Conservation (phyloP, 176 grass and related monocot genomes). For the Oryza nivara region DNA sequence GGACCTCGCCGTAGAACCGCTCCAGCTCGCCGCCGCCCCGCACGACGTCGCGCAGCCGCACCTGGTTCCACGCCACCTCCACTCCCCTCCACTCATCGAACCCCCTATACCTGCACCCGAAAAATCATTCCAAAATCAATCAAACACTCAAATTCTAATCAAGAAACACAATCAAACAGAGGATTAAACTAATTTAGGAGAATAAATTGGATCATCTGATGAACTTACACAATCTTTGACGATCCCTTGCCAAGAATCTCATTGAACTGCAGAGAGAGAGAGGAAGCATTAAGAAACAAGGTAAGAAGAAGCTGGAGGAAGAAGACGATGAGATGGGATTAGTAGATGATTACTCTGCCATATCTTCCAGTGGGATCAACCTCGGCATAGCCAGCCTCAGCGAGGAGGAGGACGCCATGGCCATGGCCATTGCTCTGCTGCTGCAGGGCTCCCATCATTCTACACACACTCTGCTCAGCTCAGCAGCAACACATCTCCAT, state of each 20-base stretch:
- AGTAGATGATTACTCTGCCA: constrained; percentile 46
- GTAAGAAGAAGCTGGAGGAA: not conserved
- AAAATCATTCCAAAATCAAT: not conserved
- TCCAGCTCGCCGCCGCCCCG: constrained; percentile 52
- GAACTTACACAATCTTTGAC: constrained; percentile 70
- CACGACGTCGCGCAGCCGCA: constrained; percentile 56
- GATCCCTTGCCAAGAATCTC: constrained; percentile 81
- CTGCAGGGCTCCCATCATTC: constrained; percentile 34
- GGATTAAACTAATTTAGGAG: too few species aligned
- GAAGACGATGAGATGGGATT: not conserved
- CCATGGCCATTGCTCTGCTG: not conserved
- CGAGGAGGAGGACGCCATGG: not conserved
- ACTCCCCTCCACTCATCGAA: constrained; percentile 71
- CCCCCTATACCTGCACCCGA: constrained; percentile 51
- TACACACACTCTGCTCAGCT: not conserved
- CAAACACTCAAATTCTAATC: not conserved
- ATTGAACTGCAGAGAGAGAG: constrained; percentile 48
- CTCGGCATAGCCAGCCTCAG: constrained; percentile 37
- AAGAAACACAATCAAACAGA: not conserved
- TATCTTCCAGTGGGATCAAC: constrained; percentile 65
- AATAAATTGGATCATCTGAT: not conserved
- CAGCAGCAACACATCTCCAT: not conserved
- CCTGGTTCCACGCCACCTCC: constrained; percentile 81
- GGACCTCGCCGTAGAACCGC: constrained; percentile 73
- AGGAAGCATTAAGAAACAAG: too few species aligned